Conservation (phyloP, 225 moss, liverwort and hornwort genomes). For the Asterella californica region DNA sequence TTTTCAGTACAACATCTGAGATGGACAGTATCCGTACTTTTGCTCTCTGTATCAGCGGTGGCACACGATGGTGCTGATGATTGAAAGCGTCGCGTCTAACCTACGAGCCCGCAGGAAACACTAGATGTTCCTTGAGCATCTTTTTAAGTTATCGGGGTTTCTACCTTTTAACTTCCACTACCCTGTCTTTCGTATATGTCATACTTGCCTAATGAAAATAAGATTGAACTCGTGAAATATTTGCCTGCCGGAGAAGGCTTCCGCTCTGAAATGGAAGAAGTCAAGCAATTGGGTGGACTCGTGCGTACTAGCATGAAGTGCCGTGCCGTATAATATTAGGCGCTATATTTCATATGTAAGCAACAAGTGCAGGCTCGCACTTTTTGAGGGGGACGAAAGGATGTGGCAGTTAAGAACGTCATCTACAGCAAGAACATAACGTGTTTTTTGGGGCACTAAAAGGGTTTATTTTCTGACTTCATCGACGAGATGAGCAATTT, state of each 20-base stretch:
- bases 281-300: background rate
- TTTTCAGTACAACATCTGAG: background rate
- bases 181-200: background rate
- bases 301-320: background rate
- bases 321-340: background rate
- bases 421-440: no score
- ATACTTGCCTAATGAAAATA: background rate
- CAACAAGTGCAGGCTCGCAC: background rate
- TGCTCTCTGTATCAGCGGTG: background rate
- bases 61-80: background rate
- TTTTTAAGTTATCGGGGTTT: background rate
- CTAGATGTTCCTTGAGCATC: background rate
- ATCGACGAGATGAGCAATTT: background rate
- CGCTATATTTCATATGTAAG: background rate
- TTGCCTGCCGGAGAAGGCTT: no score
- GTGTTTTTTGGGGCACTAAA: no score
- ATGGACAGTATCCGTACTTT: background rate
- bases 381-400: no score
- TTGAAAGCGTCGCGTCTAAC: background rate
- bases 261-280: background rate
- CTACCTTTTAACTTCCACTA: no score
- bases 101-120: background rate
- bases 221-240: no score
- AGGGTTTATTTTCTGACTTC: no score
- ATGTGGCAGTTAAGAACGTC: no score